These are phyloP conservation scores for Leishmania guyanensis DNA, from an alignment of 208 protist species.

Conservation along the genomic window DNA sequence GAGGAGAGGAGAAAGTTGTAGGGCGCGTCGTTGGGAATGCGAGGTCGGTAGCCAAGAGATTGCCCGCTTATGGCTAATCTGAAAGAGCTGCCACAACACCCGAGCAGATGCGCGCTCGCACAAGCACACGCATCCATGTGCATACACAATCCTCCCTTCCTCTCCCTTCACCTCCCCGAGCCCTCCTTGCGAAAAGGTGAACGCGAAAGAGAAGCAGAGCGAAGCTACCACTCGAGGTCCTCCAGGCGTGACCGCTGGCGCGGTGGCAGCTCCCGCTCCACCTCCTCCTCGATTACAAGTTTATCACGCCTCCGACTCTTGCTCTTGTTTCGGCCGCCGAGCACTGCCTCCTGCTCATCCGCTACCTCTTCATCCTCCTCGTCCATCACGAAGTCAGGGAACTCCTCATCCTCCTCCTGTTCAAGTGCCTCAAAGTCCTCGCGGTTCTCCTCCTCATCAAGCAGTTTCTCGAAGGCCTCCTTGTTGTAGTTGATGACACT, in stretches of 20 bases:
- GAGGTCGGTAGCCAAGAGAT: background rate
- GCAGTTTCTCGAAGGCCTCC: constrained; percentile 85
- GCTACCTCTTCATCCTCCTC: constrained; percentile 83
- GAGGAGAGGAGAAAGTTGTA: background rate
- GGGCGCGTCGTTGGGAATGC: background rate
- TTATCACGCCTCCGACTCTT: constrained; percentile 57
- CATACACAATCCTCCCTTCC: background rate
- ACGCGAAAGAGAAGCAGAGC: constrained; percentile 3
- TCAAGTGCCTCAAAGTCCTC: constrained; percentile 77
- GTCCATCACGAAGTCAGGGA: constrained; percentile 91
- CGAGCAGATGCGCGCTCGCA: background rate
- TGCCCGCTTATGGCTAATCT: background rate
- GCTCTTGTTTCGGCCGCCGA: constrained; percentile 19
- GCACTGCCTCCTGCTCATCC: constrained; percentile 39
- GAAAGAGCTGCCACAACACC: background rate
- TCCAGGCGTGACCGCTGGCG: constrained; percentile 57
- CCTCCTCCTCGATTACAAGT: constrained; percentile 87
- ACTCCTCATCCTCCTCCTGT: constrained; percentile 85
- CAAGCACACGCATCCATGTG: background rate
- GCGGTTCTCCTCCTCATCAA: constrained; percentile 87
- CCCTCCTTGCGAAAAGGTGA: constrained; percentile 1
- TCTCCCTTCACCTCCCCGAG: background rate
- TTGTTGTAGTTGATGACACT: constrained; percentile 92
- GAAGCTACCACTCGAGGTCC: constrained; percentile 79
- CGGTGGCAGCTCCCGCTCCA: constrained; percentile 59